Conservation (phyloP, 2,329 filamentous ascomycete species). For the Proliferodiscus dingleyae region DNA sequence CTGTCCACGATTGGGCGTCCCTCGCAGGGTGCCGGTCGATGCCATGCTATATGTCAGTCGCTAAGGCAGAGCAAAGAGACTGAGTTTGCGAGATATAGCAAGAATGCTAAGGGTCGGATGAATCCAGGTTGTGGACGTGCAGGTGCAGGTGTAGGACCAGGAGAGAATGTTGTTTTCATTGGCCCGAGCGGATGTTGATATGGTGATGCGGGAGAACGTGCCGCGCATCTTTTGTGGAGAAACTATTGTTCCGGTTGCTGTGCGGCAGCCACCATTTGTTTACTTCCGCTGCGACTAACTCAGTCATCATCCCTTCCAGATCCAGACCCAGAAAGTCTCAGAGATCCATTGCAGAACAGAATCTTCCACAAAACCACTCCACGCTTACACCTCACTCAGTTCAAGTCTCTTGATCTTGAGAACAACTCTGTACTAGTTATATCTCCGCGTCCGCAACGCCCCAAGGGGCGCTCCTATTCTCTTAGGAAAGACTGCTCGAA, state of each 20-base stretch:
- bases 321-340: neutral
- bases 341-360: too few relatives aligned
- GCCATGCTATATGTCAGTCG: conserved; percentile 22
- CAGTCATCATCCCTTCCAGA: neutral
- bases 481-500: conserved; percentile 28
- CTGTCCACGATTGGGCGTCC: conserved; percentile 61
- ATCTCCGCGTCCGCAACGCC: conserved; percentile 16
- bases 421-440: conserved; percentile 6
- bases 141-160: too few relatives aligned
- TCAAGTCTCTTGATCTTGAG: conserved; percentile 19
- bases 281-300: neutral
- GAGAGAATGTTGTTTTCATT: too few relatives aligned
- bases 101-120: neutral
- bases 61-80: conserved; percentile 1
- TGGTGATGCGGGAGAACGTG: neutral
- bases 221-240: neutral
- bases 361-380: neutral
- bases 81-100: neutral
- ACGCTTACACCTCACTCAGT: too few relatives aligned
- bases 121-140: too few relatives aligned
- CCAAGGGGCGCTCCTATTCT: conserved; percentile 24
- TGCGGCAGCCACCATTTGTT: neutral
- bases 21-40: conserved; percentile 53
- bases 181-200: neutral
- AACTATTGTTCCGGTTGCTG: neutral